Base-by-base conservation (phyloP, 805 yeast species). In the Myxozyma monticola region DNA sequence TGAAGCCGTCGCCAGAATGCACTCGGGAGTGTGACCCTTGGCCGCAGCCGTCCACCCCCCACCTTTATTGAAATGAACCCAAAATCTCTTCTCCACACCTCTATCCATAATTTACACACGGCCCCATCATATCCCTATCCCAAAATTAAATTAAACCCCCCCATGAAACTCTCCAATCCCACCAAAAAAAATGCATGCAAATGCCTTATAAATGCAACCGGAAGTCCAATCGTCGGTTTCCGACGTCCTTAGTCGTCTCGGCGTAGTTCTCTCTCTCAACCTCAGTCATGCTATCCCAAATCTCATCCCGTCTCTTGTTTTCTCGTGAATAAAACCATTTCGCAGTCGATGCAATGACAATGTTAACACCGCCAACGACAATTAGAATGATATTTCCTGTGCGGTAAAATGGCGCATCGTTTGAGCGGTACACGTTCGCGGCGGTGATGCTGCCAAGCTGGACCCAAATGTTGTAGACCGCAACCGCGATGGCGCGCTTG, bases 1-100 rank as follows among this genome's bases (percentile, higher is more conserved):
- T 10, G 88, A 84, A 20, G 85, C 96, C 0, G 93, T 85, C 12
- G 84, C 90, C 42, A 85, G 73, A 50, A 87, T 65, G 33, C 78
- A 68, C 26, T 61, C 59, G 34, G 74, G n/a, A n/a, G n/a, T n/a
- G n/a, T n/a, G n/a, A n/a, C n/a, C n/a, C n/a, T n/a, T n/a, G n/a
- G n/a, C n/a, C n/a, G n/a, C n/a, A n/a, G n/a, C n/a, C n/a, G n/a
- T n/a, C n/a, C n/a, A n/a, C n/a, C n/a, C n/a, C n/a, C n/a, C n/a
- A n/a, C n/a, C n/a, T n/a, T n/a, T n/a, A n/a, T n/a, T n/a, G n/a
- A n/a, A n/a, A n/a, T n/a, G n/a, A n/a, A n/a, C n/a, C n/a, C n/a
- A n/a, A n/a, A n/a, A n/a, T n/a, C n/a, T n/a, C n/a, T n/a, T n/a
- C n/a, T n/a, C n/a, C n/a, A n/a, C n/a, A n/a, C n/a, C n/a, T n/a